Conservation (phyloP, 257 asterid genomes). For the Forsythia suspensa region DNA sequence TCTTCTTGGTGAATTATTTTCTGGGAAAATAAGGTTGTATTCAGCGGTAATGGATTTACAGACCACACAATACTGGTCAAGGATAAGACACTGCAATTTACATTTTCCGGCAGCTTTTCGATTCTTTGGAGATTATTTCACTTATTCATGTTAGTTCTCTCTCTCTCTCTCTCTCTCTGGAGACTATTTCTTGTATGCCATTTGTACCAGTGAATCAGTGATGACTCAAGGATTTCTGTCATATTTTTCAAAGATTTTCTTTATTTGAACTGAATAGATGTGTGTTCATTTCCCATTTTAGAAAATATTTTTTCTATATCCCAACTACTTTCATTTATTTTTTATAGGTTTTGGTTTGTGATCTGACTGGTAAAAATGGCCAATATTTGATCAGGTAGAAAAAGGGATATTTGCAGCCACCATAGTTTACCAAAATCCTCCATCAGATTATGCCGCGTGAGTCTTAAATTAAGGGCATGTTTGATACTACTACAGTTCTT, state of each 20-base stretch:
- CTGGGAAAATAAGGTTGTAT: not conserved
- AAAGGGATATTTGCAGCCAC: constrained; percentile 29
- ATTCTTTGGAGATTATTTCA: constrained; percentile 30
- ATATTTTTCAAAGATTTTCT: not conserved
- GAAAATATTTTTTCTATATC: not conserved
- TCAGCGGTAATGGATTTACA: constrained; percentile 31
- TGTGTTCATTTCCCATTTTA: too few relatives aligned
- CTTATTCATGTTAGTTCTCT: not conserved
- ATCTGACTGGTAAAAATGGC: not conserved
- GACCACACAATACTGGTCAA: constrained; percentile 24
- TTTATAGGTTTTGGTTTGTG: not conserved
- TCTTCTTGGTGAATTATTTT: not conserved
- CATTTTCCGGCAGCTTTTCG: constrained; percentile 19
- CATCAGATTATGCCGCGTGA: constrained; percentile 44
- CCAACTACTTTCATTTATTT: not conserved
- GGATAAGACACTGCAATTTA: constrained; percentile 27
- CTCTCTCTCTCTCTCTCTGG: not conserved
- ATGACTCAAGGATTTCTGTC: not conserved
- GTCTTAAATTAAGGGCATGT: constrained; percentile 14
- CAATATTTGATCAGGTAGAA: constrained; percentile 35
- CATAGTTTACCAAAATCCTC: constrained; percentile 23
- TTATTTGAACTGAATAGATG: not conserved
- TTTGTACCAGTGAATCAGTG: too few relatives aligned
- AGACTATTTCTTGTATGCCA: not conserved
- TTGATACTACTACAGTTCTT: not conserved